Conservation (phyloP, 2,329 filamentous ascomycete genomes). For the Akanthomyces uredinophilus region DNA sequence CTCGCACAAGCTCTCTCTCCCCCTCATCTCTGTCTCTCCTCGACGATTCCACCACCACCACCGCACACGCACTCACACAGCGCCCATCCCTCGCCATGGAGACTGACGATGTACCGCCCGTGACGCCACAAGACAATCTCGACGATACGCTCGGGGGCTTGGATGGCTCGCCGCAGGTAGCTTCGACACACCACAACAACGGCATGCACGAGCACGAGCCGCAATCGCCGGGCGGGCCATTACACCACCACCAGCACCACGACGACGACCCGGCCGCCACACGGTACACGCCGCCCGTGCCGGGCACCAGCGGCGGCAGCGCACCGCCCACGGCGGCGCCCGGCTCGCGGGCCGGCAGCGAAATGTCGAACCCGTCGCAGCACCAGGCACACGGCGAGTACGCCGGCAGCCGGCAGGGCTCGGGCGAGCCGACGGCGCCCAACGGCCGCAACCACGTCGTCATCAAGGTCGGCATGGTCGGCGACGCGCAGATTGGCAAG, state of each 20-base stretch:
- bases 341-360: conserved; percentile 50
- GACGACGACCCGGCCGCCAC: conserved; percentile 40
- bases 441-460: conserved; percentile 71
- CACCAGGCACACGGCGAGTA: conserved; percentile 41
- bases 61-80: not conserved
- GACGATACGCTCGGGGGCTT: conserved; percentile 48
- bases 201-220: conserved; percentile 40
- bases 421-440: conserved; percentile 25
- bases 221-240: conserved; percentile 42
- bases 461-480: conserved; percentile 99
- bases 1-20: not conserved
- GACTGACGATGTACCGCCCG: conserved; percentile 11
- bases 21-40: not conserved
- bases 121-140: conserved; percentile 30
- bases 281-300: conserved; percentile 37
- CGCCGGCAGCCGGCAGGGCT: conserved; percentile 30
- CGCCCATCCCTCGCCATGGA: conserved; percentile 16
- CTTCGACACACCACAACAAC: conserved; percentile 24
- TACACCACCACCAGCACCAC: conserved; percentile 37
- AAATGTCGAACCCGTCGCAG: conserved; percentile 40
- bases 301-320: not conserved
- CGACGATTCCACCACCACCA: not conserved
- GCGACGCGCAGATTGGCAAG: conserved; percentile 98
- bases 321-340: conserved; percentile 20
- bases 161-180: conserved; percentile 42